Conservation (phyloP, 2,329 filamentous ascomycete genomes). For the Trichoderma lentiforme region DNA sequence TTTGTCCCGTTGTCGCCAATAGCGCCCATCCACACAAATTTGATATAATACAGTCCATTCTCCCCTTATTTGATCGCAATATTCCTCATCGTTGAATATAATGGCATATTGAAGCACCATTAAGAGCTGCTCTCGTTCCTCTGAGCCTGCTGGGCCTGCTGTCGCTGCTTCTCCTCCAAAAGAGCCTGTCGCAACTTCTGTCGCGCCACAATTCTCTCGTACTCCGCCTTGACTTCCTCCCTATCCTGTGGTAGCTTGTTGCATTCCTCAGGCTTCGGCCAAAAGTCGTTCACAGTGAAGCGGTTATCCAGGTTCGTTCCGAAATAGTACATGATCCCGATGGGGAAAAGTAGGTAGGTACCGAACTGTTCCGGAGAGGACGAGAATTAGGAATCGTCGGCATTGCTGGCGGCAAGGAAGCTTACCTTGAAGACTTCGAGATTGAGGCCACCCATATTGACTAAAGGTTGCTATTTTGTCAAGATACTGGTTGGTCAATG, state of each 20-base stretch:
- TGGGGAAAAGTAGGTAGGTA: constrained; percentile 98
- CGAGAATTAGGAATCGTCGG: not conserved
- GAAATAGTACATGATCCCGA: constrained; percentile 99
- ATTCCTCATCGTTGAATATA: not conserved
- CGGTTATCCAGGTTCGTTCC: constrained; percentile 94
- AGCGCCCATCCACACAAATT: not conserved
- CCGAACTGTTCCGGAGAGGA: constrained; percentile 66
- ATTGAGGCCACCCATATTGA: constrained; percentile 73
- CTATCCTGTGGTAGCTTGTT: constrained; percentile 73
- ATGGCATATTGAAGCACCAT: not conserved
- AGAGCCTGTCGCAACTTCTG: constrained; percentile 71
- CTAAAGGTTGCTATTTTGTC: not conserved
- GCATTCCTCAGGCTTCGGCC: constrained; percentile 78
- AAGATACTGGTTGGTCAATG: not conserved
- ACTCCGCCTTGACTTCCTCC: constrained; percentile 80
- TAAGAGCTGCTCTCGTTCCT: constrained; percentile 26
- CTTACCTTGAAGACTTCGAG: constrained; percentile 91
- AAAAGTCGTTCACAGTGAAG: constrained; percentile 87
- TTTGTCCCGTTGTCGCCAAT: constrained; percentile 2
- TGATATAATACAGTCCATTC: not conserved
- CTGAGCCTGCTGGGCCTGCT: constrained; percentile 24
- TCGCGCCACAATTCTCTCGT: constrained; percentile 64
- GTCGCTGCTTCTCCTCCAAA: constrained; percentile 35
- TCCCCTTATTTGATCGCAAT: not conserved
- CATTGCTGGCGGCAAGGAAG: not conserved